Conservation (phyloP, 2,329 filamentous ascomycete species). For the Colletotrichum sp. region DNA sequence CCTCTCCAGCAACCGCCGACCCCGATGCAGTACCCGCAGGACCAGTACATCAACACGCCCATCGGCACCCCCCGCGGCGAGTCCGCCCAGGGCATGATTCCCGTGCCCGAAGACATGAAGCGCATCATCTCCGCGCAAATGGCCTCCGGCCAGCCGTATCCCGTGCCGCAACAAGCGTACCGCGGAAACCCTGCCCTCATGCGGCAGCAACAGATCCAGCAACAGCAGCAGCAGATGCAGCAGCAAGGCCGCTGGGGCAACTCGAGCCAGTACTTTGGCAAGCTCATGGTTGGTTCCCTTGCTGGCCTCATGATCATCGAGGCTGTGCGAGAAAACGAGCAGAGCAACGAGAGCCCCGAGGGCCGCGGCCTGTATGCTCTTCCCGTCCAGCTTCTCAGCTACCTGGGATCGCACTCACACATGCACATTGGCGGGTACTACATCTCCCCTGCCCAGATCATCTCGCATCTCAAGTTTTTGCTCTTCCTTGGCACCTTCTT, state of each 20-base stretch:
- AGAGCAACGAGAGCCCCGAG: slow-evolving; percentile 66
- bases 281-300: slow-evolving; percentile 91
- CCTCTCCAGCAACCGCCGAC: slow-evolving; percentile 60
- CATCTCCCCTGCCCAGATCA: slow-evolving; percentile 44
- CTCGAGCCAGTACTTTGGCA: slow-evolving; percentile 65
- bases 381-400: slow-evolving; percentile 63
- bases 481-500: slow-evolving; percentile 58
- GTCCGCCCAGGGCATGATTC: slow-evolving; percentile 64
- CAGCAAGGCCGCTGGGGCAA: slow-evolving; percentile 61
- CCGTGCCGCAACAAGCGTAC: slow-evolving; percentile 53
- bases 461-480: slow-evolving; percentile 58
- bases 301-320: slow-evolving; percentile 93
- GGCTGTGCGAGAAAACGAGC: slow-evolving; percentile 72
- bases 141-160: slow-evolving; percentile 60
- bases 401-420: slow-evolving; percentile 52
- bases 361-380: slow-evolving; percentile 72
- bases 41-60: slow-evolving; percentile 50
- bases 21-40: slow-evolving; percentile 56
- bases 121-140: slow-evolving; percentile 64
- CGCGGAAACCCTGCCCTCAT: slow-evolving; percentile 49
- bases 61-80: slow-evolving; percentile 45
- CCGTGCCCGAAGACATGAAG: slow-evolving; percentile 71
- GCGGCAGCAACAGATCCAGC: slow-evolving; percentile 63
- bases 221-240: slow-evolving; percentile 52
- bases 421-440: slow-evolving; percentile 61